Conservation (phyloP, 768 basidiomycete genomes). For the Boletus subcaerulescens region DNA sequence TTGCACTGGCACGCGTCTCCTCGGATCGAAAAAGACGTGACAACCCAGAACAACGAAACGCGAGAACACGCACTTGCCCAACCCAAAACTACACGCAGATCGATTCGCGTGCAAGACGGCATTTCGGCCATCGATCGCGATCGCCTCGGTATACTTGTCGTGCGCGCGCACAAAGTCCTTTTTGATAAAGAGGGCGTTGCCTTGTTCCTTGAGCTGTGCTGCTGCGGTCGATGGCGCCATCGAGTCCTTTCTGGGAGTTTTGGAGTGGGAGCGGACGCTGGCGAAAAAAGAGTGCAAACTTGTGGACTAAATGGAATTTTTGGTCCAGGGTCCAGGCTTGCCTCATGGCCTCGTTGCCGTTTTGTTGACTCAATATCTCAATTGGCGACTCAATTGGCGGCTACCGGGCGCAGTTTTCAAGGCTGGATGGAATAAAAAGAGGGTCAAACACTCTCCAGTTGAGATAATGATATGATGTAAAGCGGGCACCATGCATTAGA, state of each 20-base stretch:
- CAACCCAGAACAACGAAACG: neutral
- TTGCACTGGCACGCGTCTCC: too few relatives aligned
- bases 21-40: too few relatives aligned
- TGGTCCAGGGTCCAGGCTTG: too few relatives aligned
- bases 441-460: too few relatives aligned
- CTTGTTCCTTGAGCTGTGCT: slow-evolving; percentile 2
- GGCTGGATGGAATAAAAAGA: too few relatives aligned
- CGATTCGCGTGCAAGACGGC: neutral
- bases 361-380: neutral
- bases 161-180: neutral
- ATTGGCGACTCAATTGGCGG: too few relatives aligned
- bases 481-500: neutral
- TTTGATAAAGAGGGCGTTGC: neutral
- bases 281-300: neutral
- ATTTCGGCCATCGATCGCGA: neutral
- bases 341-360: neutral
- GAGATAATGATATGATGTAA: too few relatives aligned
- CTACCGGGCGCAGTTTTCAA: too few relatives aligned
- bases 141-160: slow-evolving; percentile 4
- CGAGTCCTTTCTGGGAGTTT: neutral
- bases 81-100: neutral
- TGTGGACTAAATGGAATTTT: too few relatives aligned
- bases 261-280: neutral
- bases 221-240: neutral
- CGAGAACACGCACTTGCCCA: neutral